These are phyloP conservation scores for Aspergillus fumigatiaffinis DNA, from an alignment of 2,329 filamentous ascomycete species.

Conservation along the genomic window DNA sequence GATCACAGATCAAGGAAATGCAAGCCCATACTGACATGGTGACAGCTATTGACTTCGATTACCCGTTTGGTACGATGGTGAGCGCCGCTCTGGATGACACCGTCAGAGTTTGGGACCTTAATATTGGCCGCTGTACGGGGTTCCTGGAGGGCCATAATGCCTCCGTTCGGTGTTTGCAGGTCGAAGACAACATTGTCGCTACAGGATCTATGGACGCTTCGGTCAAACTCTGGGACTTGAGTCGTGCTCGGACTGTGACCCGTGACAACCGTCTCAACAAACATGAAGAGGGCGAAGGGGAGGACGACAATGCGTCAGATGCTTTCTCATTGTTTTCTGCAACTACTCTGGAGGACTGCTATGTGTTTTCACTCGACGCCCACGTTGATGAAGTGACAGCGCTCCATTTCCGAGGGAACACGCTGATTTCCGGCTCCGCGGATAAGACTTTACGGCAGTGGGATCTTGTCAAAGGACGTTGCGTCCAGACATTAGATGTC, in stretches of 20 bases:
- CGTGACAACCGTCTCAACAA: constrained; percentile 51
- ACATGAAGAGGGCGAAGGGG: constrained; percentile 47
- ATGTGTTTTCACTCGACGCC: constrained; percentile 79
- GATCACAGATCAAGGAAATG: constrained; percentile 81
- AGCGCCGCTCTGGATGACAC: constrained; percentile 90
- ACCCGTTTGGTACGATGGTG: constrained; percentile 93
- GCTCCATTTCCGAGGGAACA: constrained; percentile 82
- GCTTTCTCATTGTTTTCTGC: constrained; percentile 57
- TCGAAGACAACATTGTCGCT: constrained; percentile 91
- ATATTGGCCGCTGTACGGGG: constrained; percentile 86
- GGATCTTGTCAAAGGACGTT: constrained; percentile 96
- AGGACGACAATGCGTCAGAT: constrained; percentile 35
- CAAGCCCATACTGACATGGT: constrained; percentile 84
- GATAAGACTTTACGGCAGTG: constrained; percentile 97
- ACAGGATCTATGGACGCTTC: constrained; percentile 94
- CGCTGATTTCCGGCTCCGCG: constrained; percentile 88
- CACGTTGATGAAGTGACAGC: constrained; percentile 95
- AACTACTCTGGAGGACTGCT: constrained; percentile 83
- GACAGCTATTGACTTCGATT: constrained; percentile 90
- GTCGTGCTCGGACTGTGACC: constrained; percentile 78
- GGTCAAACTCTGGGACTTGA: constrained; percentile 91
- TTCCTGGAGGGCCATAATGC: constrained; percentile 90
- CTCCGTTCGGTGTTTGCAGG: constrained; percentile 85
- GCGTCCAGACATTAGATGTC: constrained; percentile 94
- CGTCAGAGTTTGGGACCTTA: constrained; percentile 93